Base-by-base conservation (phyloP, 2,329 filamentous ascomycete genomes). In the Fusarium sambucinum region DNA sequence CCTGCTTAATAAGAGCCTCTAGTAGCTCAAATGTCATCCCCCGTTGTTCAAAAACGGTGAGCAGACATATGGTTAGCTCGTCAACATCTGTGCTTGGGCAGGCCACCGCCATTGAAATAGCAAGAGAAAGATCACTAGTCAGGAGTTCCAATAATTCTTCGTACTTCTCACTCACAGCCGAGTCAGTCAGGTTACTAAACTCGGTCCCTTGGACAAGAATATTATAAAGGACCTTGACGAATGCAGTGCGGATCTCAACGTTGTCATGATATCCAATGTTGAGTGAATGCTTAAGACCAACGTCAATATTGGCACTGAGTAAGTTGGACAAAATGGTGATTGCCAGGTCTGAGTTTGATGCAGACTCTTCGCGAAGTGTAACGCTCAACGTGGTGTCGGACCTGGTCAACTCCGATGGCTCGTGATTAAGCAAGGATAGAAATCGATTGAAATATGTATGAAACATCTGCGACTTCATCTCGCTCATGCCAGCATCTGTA, bases 251-350 rank as follows among this genome's bases (percentile, higher is more conserved):
- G 59, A 91, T 90, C 69, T 91, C 88, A 32, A 89, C 81, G 70
- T 90, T 90, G 70, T 90, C 88, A 71, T 92, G 88, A 72, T 92
- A 92, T 14, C 89, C 89, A 61, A 92, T 90, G 63, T 87, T 89
- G 16, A 92, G 78, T 3, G 89, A 91, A 74, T 91, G 88, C 73
- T 92, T 91, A 47, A 92, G 78, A 4, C 89, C 89, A 37, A 92
- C 89, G 69, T 92, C 89, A 32, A 92, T 90, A 67, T 92, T 92
- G 5, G 89, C 89, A 71, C 89, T 91, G 10, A 92, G 79, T 2
- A 92, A 82, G 68, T 92, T 92, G 2, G 89, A 91, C 14, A 92
- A 78, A 16, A 90, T 90, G 13, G 84, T 87, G 65, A 92, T 91
- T 6, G 89, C 86, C 32, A 91, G 80, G 63, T 91, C 89, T 6